Conservation (phyloP, 495 filamentous ascomycete species). For the Diplogelasinospora grovesii region DNA sequence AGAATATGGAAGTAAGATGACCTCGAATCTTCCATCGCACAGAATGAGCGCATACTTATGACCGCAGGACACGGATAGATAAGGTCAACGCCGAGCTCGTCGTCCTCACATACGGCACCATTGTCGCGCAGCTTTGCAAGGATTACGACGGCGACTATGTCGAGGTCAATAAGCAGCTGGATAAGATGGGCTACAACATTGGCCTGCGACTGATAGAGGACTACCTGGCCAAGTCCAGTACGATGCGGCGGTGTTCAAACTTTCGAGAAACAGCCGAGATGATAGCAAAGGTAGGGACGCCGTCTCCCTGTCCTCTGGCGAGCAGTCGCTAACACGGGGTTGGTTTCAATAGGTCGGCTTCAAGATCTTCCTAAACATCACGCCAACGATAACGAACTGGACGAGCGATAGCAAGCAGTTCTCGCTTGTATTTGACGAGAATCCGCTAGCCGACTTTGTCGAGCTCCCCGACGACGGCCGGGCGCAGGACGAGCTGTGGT, state of each 20-base stretch:
- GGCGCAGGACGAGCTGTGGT: conserved; percentile 96
- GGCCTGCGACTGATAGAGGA: conserved; percentile 94
- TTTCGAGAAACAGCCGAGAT: conserved; percentile 95
- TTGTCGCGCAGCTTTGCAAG: conserved; percentile 92
- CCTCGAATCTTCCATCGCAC: too few species aligned
- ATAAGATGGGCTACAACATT: conserved; percentile 99
- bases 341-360: conserved; percentile 68
- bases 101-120: conserved; percentile 94
- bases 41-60: too few species aligned
- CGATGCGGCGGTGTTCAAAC: conserved; percentile 75
- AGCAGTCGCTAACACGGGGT: neutral
- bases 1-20: conserved; percentile 95
- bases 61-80: conserved; percentile 54
- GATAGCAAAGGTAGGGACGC: conserved; percentile 72
- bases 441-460: conserved; percentile 94
- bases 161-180: conserved; percentile 93
- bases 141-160: conserved; percentile 90
- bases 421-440: conserved; percentile 93
- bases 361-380: conserved; percentile 97
- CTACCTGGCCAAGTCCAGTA: conserved; percentile 89
- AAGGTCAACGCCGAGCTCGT: conserved; percentile 88
- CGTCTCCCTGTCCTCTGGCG: neutral
- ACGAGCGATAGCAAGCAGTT: conserved; percentile 92
- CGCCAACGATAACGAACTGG: conserved; percentile 94
- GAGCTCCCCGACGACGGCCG: conserved; percentile 93